Evolutionary conservation across 1,284 basidiomycete species (phyloP).

Genomic region (Trametes pubescens): DNA sequence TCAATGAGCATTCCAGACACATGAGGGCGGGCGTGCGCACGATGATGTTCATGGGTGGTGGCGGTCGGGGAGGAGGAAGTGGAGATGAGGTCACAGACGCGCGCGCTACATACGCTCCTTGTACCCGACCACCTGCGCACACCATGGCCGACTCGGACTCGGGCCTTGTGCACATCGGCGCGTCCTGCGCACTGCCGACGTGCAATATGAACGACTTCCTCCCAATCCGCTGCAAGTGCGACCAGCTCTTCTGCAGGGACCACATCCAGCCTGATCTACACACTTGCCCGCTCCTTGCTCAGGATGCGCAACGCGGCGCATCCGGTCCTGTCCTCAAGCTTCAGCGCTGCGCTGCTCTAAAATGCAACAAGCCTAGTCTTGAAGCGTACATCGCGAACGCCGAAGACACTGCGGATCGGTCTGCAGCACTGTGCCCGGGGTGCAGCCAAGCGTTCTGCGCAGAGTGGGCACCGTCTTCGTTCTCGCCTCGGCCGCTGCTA

Average conservation of each 20-base stretch:
- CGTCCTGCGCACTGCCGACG: conserved; percentile 58
- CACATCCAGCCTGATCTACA: conserved; percentile 69
- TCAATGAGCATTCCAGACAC: conserved; percentile 1
- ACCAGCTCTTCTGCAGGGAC: conserved; percentile 59
- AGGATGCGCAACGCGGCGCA: conserved; percentile 12
- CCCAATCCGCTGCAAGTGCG: conserved; percentile 67
- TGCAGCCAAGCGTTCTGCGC: conserved; percentile 70
- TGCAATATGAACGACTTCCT: conserved; percentile 70
- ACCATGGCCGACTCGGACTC: conserved; percentile 36
- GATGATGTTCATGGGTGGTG: conserved; percentile 70
- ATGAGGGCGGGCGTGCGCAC: conserved; percentile 50
- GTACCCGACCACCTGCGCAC: not conserved
- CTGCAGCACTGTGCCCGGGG: conserved; percentile 53
- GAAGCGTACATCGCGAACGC: conserved; percentile 46
- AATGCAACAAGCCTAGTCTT: conserved; percentile 65
- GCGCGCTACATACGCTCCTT: conserved; percentile 1
- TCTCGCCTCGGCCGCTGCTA: not conserved
- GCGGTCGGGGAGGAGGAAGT: conserved; percentile 33
- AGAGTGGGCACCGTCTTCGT: conserved; percentile 48
- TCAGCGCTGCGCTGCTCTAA: conserved; percentile 56
- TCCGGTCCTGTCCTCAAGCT: conserved; percentile 42
- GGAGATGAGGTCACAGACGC: conserved; percentile 8
- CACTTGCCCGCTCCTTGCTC: conserved; percentile 50
- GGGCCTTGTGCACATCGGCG: conserved; percentile 47
- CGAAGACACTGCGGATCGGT: conserved; percentile 40